phyloP scores from a whole-genome alignment of 2,329 filamentous ascomycete species.

The Phoma sp. region DNA sequence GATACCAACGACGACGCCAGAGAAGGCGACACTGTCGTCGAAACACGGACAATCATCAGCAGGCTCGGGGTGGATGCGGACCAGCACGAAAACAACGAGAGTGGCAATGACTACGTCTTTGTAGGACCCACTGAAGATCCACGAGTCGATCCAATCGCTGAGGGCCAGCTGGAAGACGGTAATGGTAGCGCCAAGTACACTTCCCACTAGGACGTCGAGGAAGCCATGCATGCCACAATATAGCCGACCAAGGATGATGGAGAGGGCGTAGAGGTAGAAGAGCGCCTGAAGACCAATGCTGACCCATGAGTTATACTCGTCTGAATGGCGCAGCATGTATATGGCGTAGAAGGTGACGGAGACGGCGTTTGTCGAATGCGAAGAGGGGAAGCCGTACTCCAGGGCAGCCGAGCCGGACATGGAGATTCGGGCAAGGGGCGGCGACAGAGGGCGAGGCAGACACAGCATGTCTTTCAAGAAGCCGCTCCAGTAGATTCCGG shows the following conservation, averaged over 20 bases:
- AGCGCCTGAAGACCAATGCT: slow-evolving; percentile 69
- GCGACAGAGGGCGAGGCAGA: slow-evolving; percentile 87
- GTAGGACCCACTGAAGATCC: slow-evolving; percentile 64
- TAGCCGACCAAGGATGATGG: slow-evolving; percentile 87
- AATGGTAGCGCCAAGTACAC: slow-evolving; percentile 72
- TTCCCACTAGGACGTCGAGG: slow-evolving; percentile 84
- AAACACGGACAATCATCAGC: slow-evolving; percentile 97
- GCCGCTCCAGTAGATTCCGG: slow-evolving; percentile 74
- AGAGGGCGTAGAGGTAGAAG: slow-evolving; percentile 84
- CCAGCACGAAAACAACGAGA: slow-evolving; percentile 73
- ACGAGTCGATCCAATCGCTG: slow-evolving; percentile 69
- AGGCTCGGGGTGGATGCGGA: slow-evolving; percentile 92
- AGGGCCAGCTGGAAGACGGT: slow-evolving; percentile 62
- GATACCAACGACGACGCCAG: slow-evolving; percentile 85
- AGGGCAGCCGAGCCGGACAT: slow-evolving; percentile 96
- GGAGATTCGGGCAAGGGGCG: slow-evolving; percentile 90
- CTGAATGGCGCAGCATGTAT: slow-evolving; percentile 70
- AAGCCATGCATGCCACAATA: slow-evolving; percentile 99
- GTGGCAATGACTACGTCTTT: slow-evolving; percentile 69
- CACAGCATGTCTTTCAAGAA: slow-evolving; percentile 95
- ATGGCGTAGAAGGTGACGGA: slow-evolving; percentile 89
- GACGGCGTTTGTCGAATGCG: slow-evolving; percentile 95
- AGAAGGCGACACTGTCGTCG: slow-evolving; percentile 93
- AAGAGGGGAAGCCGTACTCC: slow-evolving; percentile 97
- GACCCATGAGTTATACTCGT: slow-evolving; percentile 64